Conservation (phyloP, 1,284 basidiomycete genomes). For the Entoloma clypeatum region DNA sequence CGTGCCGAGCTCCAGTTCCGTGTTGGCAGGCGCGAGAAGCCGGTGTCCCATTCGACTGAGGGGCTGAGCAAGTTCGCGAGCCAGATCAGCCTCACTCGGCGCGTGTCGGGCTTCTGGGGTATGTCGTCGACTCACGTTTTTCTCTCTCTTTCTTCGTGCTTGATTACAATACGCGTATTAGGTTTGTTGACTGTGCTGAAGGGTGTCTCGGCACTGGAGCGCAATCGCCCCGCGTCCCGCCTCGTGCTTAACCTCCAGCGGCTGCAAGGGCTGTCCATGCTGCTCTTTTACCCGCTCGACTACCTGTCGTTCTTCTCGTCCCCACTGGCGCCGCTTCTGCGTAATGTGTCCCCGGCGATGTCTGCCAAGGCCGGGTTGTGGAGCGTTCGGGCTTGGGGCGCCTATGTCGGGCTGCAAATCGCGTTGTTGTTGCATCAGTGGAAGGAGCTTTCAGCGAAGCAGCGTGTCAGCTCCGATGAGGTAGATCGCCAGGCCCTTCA, state of each 20-base stretch:
- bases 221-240: slow-evolving; percentile 14
- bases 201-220: slow-evolving; percentile 16
- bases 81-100: slow-evolving; percentile 15
- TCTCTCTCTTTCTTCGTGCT: neutral
- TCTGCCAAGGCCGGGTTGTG: slow-evolving; percentile 13
- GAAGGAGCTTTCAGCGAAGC: slow-evolving; percentile 3
- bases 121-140: slow-evolving; percentile 6
- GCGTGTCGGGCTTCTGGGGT: slow-evolving; percentile 19
- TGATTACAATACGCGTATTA: neutral
- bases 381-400: slow-evolving; percentile 20
- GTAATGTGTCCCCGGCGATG: slow-evolving; percentile 14
- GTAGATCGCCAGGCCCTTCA: slow-evolving; percentile 1
- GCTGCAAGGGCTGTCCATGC: slow-evolving; percentile 18
- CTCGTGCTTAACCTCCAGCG: slow-evolving; percentile 17
- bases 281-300: slow-evolving; percentile 20
- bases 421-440: slow-evolving; percentile 10
- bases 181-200: slow-evolving; percentile 14
- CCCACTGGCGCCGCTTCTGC: slow-evolving; percentile 12
- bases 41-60: slow-evolving; percentile 13
- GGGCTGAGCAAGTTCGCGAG: slow-evolving; percentile 17
- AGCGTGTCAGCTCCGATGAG: neutral
- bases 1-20: slow-evolving; percentile 18
- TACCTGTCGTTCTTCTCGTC: slow-evolving; percentile 21
- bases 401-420: slow-evolving; percentile 14
- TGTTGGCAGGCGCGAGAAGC: slow-evolving; percentile 16